phyloP scores from a whole-genome alignment of 495 filamentous ascomycete genomes.

The Penicillium cosmopolitanum region DNA sequence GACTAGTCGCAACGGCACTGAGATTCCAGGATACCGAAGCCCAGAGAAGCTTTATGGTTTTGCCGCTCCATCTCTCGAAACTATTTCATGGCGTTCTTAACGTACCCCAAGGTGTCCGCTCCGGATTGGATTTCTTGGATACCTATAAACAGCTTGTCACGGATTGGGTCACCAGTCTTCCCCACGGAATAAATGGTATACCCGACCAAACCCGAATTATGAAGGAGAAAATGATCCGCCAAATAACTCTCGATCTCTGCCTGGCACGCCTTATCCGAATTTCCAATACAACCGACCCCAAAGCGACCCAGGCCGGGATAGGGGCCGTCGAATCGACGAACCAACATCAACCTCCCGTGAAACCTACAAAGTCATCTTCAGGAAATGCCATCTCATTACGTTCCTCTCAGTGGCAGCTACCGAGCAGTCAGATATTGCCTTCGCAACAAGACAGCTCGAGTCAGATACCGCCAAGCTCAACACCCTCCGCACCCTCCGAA shows the following conservation, averaged over 20 bases:
- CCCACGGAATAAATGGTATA: constrained; percentile 28
- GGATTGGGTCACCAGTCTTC: constrained; percentile 43
- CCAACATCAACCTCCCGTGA: neutral
- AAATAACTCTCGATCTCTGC: constrained; percentile 43
- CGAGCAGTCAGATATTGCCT: neutral
- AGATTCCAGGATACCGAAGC: constrained; percentile 7
- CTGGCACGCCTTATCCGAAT: constrained; percentile 36
- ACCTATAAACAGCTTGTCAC: constrained; percentile 46
- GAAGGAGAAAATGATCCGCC: constrained; percentile 47
- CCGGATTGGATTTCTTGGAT: constrained; percentile 27
- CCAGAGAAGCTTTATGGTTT: constrained; percentile 20
- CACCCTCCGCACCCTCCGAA: neutral
- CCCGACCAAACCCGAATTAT: constrained; percentile 42
- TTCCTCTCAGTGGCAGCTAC: constrained; percentile 18
- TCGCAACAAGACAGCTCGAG: too few relatives aligned
- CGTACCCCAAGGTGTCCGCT: constrained; percentile 3
- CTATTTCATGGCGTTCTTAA: constrained; percentile 12
- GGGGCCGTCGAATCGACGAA: neutral
- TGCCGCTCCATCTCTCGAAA: constrained; percentile 22
- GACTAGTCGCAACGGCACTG: constrained; percentile 25
- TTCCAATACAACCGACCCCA: constrained; percentile 13
- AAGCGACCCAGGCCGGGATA: neutral
- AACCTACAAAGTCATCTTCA: constrained; percentile 1
- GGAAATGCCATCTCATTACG: neutral
- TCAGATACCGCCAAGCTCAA: neutral